Conservation (phyloP, 106 monocot genomes). For the Vanilla planifolia region DNA sequence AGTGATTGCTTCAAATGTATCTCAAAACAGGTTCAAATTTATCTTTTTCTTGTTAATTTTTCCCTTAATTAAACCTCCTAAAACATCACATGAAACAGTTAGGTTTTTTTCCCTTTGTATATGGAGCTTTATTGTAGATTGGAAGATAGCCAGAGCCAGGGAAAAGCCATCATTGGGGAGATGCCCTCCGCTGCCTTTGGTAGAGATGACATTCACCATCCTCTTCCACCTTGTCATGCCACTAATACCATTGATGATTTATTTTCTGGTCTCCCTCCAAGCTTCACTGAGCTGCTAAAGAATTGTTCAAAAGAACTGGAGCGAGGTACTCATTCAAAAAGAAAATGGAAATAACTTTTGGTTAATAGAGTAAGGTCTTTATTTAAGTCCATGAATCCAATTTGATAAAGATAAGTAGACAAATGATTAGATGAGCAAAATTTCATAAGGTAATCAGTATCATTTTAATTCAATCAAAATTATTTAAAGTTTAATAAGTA, state of each 20-base stretch:
- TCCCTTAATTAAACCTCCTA: neutral
- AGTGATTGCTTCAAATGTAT: constrained; percentile 30
- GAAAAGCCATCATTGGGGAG: constrained; percentile 15
- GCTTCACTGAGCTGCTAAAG: constrained; percentile 53
- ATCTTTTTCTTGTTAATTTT: neutral
- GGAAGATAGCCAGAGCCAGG: constrained; percentile 25
- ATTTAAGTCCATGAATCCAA: too few relatives aligned
- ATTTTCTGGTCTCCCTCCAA: constrained; percentile 47
- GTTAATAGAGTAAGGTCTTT: neutral
- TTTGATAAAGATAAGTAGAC: too few relatives aligned
- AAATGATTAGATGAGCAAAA: too few relatives aligned
- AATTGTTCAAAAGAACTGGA: constrained; percentile 20
- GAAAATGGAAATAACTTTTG: neutral
- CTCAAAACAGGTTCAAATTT: constrained; percentile 17
- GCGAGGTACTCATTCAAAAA: constrained; percentile 18
- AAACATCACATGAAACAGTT: constrained; percentile 2
- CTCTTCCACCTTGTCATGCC: constrained; percentile 15
- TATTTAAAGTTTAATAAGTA: too few relatives aligned
- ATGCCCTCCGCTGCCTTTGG: constrained; percentile 8
- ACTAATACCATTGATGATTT: constrained; percentile 12
- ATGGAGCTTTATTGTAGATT: constrained; percentile 17
- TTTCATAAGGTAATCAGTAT: too few relatives aligned
- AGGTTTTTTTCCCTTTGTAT: neutral
- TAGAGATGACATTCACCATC: constrained; percentile 5
- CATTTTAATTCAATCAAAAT: too few relatives aligned